Percentiles rank a stretch among this genome's conserved stretches.
Conservation (phyloP, 768 basidiomycete species). For the Lactarius indigo region DNA sequence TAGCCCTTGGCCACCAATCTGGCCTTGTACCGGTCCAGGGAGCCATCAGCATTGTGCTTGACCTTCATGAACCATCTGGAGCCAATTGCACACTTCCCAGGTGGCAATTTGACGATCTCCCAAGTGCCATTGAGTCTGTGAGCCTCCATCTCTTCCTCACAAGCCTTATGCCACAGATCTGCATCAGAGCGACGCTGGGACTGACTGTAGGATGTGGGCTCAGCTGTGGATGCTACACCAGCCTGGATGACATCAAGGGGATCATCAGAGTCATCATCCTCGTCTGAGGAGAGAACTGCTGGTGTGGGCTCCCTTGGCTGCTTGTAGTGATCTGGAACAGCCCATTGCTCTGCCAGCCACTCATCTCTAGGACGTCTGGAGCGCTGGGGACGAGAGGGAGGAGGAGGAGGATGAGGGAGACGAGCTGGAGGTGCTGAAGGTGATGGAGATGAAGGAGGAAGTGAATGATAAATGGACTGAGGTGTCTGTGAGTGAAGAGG, state of each 20-base stretch:
- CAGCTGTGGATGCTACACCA: background rate
- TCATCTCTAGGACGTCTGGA: background rate
- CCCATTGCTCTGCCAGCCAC: background rate
- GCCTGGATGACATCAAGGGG: background rate
- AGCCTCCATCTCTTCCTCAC: constrained; percentile 3
- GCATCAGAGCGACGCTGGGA: background rate
- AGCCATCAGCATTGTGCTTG: no score
- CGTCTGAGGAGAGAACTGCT: background rate
- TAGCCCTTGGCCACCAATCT: no score
- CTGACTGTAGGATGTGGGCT: background rate
- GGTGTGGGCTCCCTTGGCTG: background rate
- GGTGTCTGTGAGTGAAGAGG: background rate
- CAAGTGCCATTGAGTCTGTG: background rate
- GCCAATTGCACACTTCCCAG: constrained; percentile 1
- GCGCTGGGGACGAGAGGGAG: background rate
- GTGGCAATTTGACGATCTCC: constrained; percentile 1
- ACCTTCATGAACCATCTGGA: constrained; percentile 7
- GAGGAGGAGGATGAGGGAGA: background rate
- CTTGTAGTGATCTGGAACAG: background rate
- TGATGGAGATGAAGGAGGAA: background rate
- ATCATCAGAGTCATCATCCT: background rate
- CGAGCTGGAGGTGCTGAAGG: background rate
- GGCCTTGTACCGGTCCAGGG: no score
- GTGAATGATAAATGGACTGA: background rate
- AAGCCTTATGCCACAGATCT: background rate